Evolutionary conservation across 371 early-diverging fungal species (phyloP), one percentile per base, ranked within the genome.

Genomic region (Saksenaea oblongispora): DNA sequence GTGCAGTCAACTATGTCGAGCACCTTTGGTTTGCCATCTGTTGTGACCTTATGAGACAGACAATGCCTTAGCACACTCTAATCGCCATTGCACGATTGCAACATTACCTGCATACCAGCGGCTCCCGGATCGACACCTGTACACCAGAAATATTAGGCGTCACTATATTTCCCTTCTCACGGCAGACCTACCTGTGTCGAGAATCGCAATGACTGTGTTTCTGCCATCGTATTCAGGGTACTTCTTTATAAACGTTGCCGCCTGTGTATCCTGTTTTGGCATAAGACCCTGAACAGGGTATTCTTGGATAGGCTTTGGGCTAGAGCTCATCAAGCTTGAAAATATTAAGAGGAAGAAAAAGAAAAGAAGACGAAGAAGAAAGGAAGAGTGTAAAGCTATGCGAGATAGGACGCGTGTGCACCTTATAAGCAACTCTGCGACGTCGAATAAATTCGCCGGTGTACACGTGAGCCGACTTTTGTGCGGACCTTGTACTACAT

Each of bases 1-100:
- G 96, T 94, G 81, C 97, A 96, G 80, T 97, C 98, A 42, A 98
- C 88, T 61, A 93, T 86, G 73, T 96, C 95, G 37, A 95, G 79
- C 35, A 97, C 79, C 76, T 98, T 96, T 58, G 90, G 93, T 67
- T 87, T 87, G 51, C 95, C 96, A 58, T 95, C 93, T 9, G 91
- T 89, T 5, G 96, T 96, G 10, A 86, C 78, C 79, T 88, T 70
- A 56, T 15, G 75, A 44, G 15, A 75, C 17, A 56, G 56, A 34
- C 17, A 62, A 11, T 9, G 15, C 26, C 3, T 58, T 22, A 44
- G 54, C 11, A 47, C 5, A 24, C 14, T 10, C 9, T 18, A 2
- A 7, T 47, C 22, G 10, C 18, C 24, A 47, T 10, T 3, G 1
- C 11, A 26, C 5, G 34, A 11, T 15, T 41, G 3, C 10, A 9